Percentiles rank a stretch among this genome's conserved stretches.
Evolutionary conservation across 768 basidiomycete species (phyloP).

Genomic region (Sporobolomyces phaffii): DNA sequence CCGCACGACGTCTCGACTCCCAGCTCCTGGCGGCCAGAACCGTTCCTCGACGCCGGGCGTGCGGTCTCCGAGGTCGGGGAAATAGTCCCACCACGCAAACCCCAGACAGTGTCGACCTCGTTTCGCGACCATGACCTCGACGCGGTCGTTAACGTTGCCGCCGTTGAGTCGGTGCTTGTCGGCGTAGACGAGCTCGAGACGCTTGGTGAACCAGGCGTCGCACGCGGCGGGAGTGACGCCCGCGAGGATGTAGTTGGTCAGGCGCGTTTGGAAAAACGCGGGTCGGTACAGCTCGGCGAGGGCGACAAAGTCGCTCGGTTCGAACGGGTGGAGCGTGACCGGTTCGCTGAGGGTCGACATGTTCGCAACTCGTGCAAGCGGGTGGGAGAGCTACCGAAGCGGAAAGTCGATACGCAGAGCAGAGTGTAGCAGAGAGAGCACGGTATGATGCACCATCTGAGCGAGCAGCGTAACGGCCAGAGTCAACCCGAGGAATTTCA

Average conservation of each 20-base stretch:
- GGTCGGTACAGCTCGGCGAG: conserved; percentile 1
- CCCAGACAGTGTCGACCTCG: not conserved
- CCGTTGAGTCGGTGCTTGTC: no score
- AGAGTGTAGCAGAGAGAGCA: no score
- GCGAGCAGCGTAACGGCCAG: no score
- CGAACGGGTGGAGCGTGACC: not conserved
- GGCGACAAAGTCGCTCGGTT: not conserved
- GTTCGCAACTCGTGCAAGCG: no score
- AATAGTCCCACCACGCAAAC: conserved; percentile 3
- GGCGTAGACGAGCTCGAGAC: not conserved
- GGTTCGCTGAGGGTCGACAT: no score
- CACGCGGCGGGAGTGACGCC: not conserved
- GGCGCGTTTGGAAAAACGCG: conserved; percentile 1
- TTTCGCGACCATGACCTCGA: not conserved
- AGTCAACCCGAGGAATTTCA: no score
- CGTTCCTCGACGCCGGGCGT: not conserved
- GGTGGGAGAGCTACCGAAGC: no score
- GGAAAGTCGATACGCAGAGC: no score
- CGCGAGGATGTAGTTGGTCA: conserved; percentile 2
- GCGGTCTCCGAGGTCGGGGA: not conserved
- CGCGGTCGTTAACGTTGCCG: not conserved
- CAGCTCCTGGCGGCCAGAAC: conserved; percentile 2
- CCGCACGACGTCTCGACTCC: not conserved
- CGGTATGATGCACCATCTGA: no score
- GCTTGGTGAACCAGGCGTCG: not conserved